phyloP scores from a whole-genome alignment of 768 basidiomycete species.

The Xanthoconium purpureum region DNA sequence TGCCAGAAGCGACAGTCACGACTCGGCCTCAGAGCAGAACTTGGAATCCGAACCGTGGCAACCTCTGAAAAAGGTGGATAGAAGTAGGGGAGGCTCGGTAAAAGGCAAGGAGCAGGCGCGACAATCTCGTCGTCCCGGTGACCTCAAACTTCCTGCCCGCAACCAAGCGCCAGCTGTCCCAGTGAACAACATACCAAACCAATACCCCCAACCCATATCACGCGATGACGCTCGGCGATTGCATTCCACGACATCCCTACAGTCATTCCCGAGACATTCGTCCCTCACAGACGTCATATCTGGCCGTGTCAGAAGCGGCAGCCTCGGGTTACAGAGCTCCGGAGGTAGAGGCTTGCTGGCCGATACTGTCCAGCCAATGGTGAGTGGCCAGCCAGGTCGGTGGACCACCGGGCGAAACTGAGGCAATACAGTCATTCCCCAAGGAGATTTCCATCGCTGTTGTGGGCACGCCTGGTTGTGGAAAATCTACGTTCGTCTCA shows the following conservation, averaged over 20 bases:
- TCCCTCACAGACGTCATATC: slow-evolving; percentile 33
- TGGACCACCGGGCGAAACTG: slow-evolving; percentile 2
- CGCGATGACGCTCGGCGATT: slow-evolving; percentile 40
- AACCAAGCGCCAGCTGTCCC: slow-evolving; percentile 39
- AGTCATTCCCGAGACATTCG: slow-evolving; percentile 34
- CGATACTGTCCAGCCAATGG: slow-evolving; percentile 23
- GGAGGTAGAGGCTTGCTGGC: slow-evolving; percentile 14
- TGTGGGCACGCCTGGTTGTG: slow-evolving; percentile 73
- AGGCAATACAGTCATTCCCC: slow-evolving; percentile 21
- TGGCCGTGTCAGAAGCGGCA: slow-evolving; percentile 59
- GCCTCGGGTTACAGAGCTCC: slow-evolving; percentile 45
- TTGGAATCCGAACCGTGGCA: slow-evolving; percentile 56
- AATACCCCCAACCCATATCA: slow-evolving; percentile 34
- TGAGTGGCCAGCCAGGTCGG: slow-evolving; percentile 15
- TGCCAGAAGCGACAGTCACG: slow-evolving; percentile 41
- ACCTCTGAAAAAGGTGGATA: slow-evolving; percentile 40
- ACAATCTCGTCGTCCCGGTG: slow-evolving; percentile 49
- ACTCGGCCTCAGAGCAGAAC: slow-evolving; percentile 40
- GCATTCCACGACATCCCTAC: slow-evolving; percentile 38
- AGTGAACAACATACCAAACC: slow-evolving; percentile 30
- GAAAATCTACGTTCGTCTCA: slow-evolving; percentile 79
- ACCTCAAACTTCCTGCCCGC: slow-evolving; percentile 61
- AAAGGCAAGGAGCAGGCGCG: slow-evolving; percentile 45
- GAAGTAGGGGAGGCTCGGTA: slow-evolving; percentile 46
- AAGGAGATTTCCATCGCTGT: slow-evolving; percentile 64